phyloP scores from a whole-genome alignment of 768 basidiomycete species.

The Macrolepiota dolichaula region DNA sequence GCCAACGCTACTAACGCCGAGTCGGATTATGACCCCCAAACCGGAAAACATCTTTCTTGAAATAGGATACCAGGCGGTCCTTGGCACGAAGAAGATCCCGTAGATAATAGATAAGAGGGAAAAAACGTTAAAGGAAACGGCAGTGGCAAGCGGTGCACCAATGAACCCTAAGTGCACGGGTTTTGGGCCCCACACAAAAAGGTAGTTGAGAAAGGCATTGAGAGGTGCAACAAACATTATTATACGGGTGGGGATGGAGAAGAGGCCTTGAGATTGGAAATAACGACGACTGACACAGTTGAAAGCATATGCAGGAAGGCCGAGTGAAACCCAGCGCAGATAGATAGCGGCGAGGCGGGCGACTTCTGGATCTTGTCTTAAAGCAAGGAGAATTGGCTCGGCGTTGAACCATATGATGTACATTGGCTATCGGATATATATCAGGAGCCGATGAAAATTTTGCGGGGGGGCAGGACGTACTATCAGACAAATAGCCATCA shows the following conservation, averaged over 20 bases:
- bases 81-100: conserved; percentile 56
- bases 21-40: conserved; percentile 63
- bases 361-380: conserved; percentile 82
- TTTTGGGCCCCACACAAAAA: conserved; percentile 88
- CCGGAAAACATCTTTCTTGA: conserved; percentile 60
- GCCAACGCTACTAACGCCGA: conserved; percentile 82
- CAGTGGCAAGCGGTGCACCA: conserved; percentile 89
- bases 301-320: conserved; percentile 67
- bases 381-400: conserved; percentile 69
- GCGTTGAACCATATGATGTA: conserved; percentile 77
- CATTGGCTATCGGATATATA: conserved; percentile 48
- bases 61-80: conserved; percentile 82
- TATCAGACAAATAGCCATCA: conserved; percentile 54
- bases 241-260: conserved; percentile 81
- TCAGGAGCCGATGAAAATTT: conserved; percentile 6
- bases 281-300: conserved; percentile 42
- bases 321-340: conserved; percentile 70
- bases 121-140: conserved; percentile 87
- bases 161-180: conserved; percentile 81
- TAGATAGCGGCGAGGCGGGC: conserved; percentile 75
- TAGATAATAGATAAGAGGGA: conserved; percentile 58
- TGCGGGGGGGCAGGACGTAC: conserved; percentile 42
- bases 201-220: conserved; percentile 79
- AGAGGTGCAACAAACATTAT: conserved; percentile 80
- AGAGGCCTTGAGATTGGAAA: conserved; percentile 78